Evolutionary conservation across 2,329 filamentous ascomycete species (phyloP).

Genomic region (Fusarium poae): DNA sequence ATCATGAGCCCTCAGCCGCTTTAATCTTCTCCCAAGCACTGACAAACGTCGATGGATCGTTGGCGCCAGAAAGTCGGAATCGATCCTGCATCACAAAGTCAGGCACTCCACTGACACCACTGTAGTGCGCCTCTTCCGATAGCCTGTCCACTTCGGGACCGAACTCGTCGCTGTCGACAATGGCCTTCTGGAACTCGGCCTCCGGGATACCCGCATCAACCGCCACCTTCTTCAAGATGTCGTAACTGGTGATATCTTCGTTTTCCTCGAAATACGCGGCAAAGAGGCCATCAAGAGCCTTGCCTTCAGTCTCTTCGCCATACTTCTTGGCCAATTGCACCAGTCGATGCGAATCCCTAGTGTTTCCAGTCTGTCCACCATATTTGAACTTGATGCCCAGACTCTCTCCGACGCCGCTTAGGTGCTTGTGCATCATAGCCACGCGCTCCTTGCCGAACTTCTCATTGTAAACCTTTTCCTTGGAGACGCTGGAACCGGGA

Average conservation of each 20-base stretch:
- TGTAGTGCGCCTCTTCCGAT: conserved; percentile 46
- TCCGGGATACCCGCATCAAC: conserved; percentile 61
- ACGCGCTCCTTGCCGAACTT: conserved; percentile 75
- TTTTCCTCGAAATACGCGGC: conserved; percentile 59
- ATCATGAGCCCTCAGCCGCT: conserved; percentile 42
- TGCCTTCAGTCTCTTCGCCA: conserved; percentile 66
- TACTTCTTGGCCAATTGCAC: conserved; percentile 64
- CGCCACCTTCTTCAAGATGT: conserved; percentile 55
- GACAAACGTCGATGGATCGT: conserved; percentile 74
- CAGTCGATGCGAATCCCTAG: conserved; percentile 80
- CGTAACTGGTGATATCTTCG: conserved; percentile 58
- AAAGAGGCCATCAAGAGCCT: conserved; percentile 63
- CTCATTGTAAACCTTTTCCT: conserved; percentile 54
- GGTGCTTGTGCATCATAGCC: conserved; percentile 50
- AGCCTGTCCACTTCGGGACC: conserved; percentile 53
- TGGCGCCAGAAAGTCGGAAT: conserved; percentile 77
- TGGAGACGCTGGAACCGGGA: conserved; percentile 52
- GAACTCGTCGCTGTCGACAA: conserved; percentile 64
- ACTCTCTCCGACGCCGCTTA: conserved; percentile 50
- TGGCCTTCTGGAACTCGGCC: conserved; percentile 53
- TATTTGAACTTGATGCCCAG: conserved; percentile 65
- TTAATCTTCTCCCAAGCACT: conserved; percentile 72
- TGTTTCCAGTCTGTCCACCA: conserved; percentile 79
- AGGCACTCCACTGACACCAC: conserved; percentile 73
- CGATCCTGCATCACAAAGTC: conserved; percentile 78